Conservation (phyloP, 352 stramenopile species). For the Phytophthora aleatoria region DNA sequence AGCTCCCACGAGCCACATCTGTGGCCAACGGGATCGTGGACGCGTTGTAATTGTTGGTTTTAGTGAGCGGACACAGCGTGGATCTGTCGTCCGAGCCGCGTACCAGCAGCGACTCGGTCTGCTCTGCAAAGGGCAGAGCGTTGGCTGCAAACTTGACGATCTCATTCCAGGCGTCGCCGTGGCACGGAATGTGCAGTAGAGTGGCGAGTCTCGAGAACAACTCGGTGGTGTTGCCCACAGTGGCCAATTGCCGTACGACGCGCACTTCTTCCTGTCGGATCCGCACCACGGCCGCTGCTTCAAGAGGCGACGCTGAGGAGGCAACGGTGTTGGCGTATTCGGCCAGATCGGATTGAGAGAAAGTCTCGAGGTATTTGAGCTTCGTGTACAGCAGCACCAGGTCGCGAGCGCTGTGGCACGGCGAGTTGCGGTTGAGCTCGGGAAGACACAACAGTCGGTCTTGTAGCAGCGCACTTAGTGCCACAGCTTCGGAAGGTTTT, state of each 20-base stretch:
- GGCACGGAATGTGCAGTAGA: conserved; percentile 72
- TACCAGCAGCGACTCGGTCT: conserved; percentile 83
- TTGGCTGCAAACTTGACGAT: conserved; percentile 77
- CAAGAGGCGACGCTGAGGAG: background rate
- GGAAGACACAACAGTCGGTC: conserved; percentile 75
- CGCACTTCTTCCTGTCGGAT: conserved; percentile 61
- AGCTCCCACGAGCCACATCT: conserved; percentile 80
- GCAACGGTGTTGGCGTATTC: conserved; percentile 49
- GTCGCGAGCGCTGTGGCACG: conserved; percentile 77
- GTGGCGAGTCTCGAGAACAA: conserved; percentile 65
- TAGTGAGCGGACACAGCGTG: conserved; percentile 63
- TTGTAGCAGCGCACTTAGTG: conserved; percentile 69
- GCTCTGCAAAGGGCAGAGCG: conserved; percentile 80
- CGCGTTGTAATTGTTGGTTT: conserved; percentile 91
- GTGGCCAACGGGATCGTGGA: conserved; percentile 72
- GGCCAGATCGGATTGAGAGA: conserved; percentile 57
- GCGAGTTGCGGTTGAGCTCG: conserved; percentile 80
- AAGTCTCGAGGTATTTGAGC: conserved; percentile 83
- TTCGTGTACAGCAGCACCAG: conserved; percentile 88
- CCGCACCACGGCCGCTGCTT: conserved; percentile 5
- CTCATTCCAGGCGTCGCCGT: conserved; percentile 79
- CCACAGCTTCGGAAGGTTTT: conserved; percentile 59
- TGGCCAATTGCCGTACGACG: conserved; percentile 62
- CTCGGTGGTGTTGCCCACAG: conserved; percentile 62
- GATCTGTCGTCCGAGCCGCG: conserved; percentile 88